These are phyloP conservation scores for Yamagishiella unicocca DNA, from an alignment of 139 green algal genomes.

Conservation along the genomic window DNA sequence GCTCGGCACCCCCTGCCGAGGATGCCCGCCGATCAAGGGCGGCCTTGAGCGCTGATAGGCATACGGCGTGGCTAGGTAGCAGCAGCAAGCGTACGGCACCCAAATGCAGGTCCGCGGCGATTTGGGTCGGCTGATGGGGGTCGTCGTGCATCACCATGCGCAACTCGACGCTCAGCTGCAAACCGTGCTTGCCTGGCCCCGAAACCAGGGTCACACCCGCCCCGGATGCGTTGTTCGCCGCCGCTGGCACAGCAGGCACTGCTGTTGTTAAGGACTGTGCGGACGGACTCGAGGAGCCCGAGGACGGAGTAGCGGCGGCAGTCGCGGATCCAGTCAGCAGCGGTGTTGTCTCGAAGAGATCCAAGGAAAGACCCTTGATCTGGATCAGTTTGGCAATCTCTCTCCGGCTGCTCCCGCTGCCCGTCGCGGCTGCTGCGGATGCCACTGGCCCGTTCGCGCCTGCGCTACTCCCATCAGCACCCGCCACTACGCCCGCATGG, in stretches of 20 bases:
- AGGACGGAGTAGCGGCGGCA: not conserved
- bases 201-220: slow-evolving; percentile 22
- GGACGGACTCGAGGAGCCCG: not conserved
- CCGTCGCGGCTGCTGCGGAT: not conserved
- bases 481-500: not conserved
- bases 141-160: slow-evolving; percentile 4
- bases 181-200: slow-evolving; percentile 20
- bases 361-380: slow-evolving; percentile 65
- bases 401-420: not conserved
- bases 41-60: not conserved
- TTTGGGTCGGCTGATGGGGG: not conserved
- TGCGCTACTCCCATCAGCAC: too few relatives aligned
- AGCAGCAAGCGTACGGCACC: slow-evolving; percentile 33
- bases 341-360: slow-evolving; percentile 57
- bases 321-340: not conserved
- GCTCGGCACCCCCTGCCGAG: not conserved
- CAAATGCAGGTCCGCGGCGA: not conserved
- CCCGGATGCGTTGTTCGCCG: not conserved
- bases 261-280: not conserved
- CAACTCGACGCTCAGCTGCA: slow-evolving; percentile 28
- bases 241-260: not conserved
- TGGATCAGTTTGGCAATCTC: slow-evolving; percentile 61
- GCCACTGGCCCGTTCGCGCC: not conserved
- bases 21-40: not conserved
- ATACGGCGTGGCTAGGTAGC: slow-evolving; percentile 19